Evolutionary conservation across 306 rosid species (phyloP).

Genomic region (Sicyos baderoa): DNA sequence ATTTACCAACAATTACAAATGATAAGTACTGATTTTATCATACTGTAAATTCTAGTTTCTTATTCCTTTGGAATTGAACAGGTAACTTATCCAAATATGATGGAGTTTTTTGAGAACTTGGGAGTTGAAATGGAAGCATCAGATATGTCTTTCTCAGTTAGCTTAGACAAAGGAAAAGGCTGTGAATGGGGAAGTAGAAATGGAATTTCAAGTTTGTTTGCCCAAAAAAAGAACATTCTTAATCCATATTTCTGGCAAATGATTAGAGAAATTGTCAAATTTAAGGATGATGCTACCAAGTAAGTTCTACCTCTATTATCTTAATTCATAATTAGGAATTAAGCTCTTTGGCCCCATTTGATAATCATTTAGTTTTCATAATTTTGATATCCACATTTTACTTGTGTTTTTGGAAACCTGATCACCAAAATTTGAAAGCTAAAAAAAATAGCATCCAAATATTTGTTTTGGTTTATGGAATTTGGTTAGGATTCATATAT

Average conservation of each 20-base stretch:
- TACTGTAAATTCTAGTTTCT: too few species aligned
- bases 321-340: too few species aligned
- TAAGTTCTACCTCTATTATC: slow-evolving; percentile 21
- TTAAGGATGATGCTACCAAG: slow-evolving; percentile 65
- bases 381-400: too few species aligned
- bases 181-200: slow-evolving; percentile 88
- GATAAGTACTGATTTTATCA: too few species aligned
- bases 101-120: slow-evolving; percentile 74
- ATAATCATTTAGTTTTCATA: too few species aligned
- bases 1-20: too few species aligned
- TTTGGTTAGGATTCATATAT: too few species aligned
- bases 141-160: slow-evolving; percentile 78
- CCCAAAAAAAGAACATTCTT: slow-evolving; percentile 59
- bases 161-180: slow-evolving; percentile 62
- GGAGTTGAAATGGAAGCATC: slow-evolving; percentile 78
- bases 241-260: slow-evolving; percentile 75
- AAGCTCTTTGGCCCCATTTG: too few species aligned
- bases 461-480: too few species aligned
- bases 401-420: too few species aligned
- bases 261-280: slow-evolving; percentile 61
- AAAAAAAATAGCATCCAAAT: too few species aligned
- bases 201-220: slow-evolving; percentile 63
- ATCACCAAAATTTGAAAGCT: too few species aligned
- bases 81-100: slow-evolving; percentile 92
- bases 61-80: slow-evolving; percentile 17